Evolutionary conservation across 768 basidiomycete genomes (phyloP).

Genomic region (Boletus pseudopeckii): DNA sequence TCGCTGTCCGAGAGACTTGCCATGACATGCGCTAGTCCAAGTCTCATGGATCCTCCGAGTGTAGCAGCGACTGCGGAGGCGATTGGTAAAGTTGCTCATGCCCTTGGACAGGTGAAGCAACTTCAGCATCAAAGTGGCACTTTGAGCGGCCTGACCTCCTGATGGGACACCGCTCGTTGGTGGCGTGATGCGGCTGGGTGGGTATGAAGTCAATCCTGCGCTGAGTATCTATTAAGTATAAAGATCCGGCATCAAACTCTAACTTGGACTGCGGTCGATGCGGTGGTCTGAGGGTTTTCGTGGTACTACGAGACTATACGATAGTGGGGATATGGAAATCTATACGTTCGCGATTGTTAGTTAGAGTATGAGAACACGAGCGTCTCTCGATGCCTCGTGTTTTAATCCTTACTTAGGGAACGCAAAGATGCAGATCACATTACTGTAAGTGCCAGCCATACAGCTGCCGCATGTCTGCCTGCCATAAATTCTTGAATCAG

Average conservation of each 20-base stretch:
- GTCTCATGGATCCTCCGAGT: slow-evolving; percentile 42
- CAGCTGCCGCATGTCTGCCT: slow-evolving; percentile 28
- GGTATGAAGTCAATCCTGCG: neutral
- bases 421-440: no score
- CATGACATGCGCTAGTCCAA: slow-evolving; percentile 37
- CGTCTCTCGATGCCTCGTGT: slow-evolving; percentile 4
- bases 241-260: neutral
- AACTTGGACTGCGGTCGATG: neutral
- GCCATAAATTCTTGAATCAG: slow-evolving; percentile 28
- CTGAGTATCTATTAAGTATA: neutral
- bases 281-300: neutral
- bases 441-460: slow-evolving; percentile 35
- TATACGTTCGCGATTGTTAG: neutral
- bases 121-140: slow-evolving; percentile 41
- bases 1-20: slow-evolving; percentile 50
- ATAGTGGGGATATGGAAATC: neutral
- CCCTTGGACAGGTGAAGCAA: slow-evolving; percentile 56
- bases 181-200: slow-evolving; percentile 13
- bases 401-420: neutral
- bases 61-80: slow-evolving; percentile 65
- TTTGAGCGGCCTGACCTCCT: slow-evolving; percentile 14
- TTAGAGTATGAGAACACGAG: neutral
- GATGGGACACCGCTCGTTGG: neutral
- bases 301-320: neutral
- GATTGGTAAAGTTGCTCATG: slow-evolving; percentile 61